Base-by-base conservation (phyloP, 2,329 filamentous ascomycete species). In the Stylonectria norvegica region DNA sequence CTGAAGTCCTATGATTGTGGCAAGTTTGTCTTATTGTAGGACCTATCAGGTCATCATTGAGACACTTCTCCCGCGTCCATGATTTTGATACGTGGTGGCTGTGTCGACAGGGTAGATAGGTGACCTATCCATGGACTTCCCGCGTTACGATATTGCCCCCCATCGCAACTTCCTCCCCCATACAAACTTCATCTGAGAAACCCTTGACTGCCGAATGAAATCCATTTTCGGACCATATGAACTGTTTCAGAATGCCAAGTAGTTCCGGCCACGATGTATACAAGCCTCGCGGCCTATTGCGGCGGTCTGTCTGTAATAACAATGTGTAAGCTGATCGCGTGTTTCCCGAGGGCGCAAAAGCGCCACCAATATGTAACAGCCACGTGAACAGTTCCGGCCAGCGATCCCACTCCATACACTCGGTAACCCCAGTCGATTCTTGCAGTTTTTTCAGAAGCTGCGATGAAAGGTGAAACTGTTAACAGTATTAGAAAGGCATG, bases 211-310 rank as follows among this genome's bases (percentile, higher is more conserved):
- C 55, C 4, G 42, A 25, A 30, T 38, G 10, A 35, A 68, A 69
- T 20, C 63, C 64, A 4, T 51, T 56, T 2, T 67, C 60, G 8
- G 66, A 70, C 66, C 67, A 70, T 23, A 65, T 62, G 33, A 68
- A 70, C 19, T 52, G 52, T 34, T 54, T 56, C 28, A 69, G 37
- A 16, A 63, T 53, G 12, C 32, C 30, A 19, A 59, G 47, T 16
- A 67, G 15, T 27, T 59, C 56, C 6, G 51, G 17, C 62, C 63
- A 67, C 30, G 66, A 62, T 9, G 5, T 32, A 38, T 57, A 56
- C 16, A 42, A 17, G 11, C 38, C 38, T 19, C 34, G 5, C 50
- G 53, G 20, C 47, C 48, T 25, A 20, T 20, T 15, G 1, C n/a
- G 5, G 3, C 41, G 17, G 27, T 61, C 59, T 7, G 28, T 42